Base-by-base conservation (phyloP, 371 early-diverging fungal species). In the Blakeslea trispora region DNA sequence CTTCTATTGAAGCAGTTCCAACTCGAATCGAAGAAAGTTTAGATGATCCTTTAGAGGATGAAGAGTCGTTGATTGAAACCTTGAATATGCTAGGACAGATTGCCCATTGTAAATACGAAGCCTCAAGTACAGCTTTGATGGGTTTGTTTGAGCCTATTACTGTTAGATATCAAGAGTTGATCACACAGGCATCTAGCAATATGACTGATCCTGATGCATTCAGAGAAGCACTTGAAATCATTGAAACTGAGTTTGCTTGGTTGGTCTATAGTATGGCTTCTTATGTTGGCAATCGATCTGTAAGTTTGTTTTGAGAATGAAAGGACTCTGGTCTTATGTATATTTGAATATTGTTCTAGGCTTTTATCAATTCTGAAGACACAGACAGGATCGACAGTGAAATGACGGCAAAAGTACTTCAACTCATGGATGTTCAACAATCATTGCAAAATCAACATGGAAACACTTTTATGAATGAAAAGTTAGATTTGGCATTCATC, bases 231-330 rank as follows among this genome's bases (percentile, higher is more conserved):
- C 47, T 84, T 18, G 81, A 81, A 32, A 64, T 83, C 0, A 75
- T 75, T 34, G 90, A 91, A 61, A 71, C 80, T 22, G 85, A 85
- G 69, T 79, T 92, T 67, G 86, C 93, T 0, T 94, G 93, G 93
- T 74, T 91, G 23, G 86, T 92, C 17, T 91, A 94, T 49, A 82
- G 86, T 18, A 87, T 86, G 66, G 89, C 90, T 43, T 78, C 86
- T 3, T 86, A 81, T 59, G 74, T 84, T 42, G 89, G 82, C 13
- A 89, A 71, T 45, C 68, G 88, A 60, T 71, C 81, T n/a, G 88
- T 87, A 82, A 64, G 68, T 28, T n/a, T n/a, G n/a, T n/a, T n/a
- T n/a, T n/a, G n/a, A n/a, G 28, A 7, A 28, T 28, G 28, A 28
- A n/a, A n/a, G n/a, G n/a, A n/a, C n/a, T n/a, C n/a, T n/a, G n/a